These are phyloP conservation scores for Amanita fuliginea DNA, from an alignment of 768 basidiomycete genomes.

Conservation along the genomic window DNA sequence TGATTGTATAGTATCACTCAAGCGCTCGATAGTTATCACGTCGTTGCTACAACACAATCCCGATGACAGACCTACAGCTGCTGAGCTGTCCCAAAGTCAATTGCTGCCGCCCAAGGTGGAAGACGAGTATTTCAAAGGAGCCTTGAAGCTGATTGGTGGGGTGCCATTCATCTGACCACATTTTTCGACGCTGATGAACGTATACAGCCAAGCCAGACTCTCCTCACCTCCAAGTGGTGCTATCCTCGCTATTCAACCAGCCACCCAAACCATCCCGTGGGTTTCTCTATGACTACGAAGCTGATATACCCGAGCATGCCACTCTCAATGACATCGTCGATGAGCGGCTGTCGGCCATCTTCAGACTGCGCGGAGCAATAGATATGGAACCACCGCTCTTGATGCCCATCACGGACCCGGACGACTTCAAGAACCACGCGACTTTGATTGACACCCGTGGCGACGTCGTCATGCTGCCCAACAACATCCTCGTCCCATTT, in stretches of 20 bases:
- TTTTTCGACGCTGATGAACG: slow-evolving; percentile 20
- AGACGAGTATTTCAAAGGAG: slow-evolving; percentile 80
- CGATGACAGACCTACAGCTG: slow-evolving; percentile 62
- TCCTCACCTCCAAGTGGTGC: slow-evolving; percentile 66
- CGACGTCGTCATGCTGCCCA: slow-evolving; percentile 63
- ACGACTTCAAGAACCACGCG: slow-evolving; percentile 56
- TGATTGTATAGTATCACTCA: neutral
- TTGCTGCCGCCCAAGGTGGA: slow-evolving; percentile 69
- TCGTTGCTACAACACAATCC: slow-evolving; percentile 79
- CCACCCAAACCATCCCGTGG: slow-evolving; percentile 51
- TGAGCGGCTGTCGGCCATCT: slow-evolving; percentile 66
- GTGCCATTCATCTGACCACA: neutral
- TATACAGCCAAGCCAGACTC: slow-evolving; percentile 57
- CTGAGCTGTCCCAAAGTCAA: slow-evolving; percentile 74
- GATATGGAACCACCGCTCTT: slow-evolving; percentile 81
- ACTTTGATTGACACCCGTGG: slow-evolving; percentile 74
- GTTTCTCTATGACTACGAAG: slow-evolving; percentile 66
- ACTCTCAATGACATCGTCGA: slow-evolving; percentile 66
- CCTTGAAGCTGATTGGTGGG: slow-evolving; percentile 65
- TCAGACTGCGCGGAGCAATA: slow-evolving; percentile 84
- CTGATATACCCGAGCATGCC: slow-evolving; percentile 58
- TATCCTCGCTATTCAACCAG: slow-evolving; percentile 71
- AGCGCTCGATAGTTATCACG: slow-evolving; percentile 49
- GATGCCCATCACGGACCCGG: slow-evolving; percentile 54
- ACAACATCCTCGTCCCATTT: slow-evolving; percentile 64